These are phyloP conservation scores for Zizania palustris DNA, from an alignment of 202 grass and related monocot genomes.

Conservation along the genomic window DNA sequence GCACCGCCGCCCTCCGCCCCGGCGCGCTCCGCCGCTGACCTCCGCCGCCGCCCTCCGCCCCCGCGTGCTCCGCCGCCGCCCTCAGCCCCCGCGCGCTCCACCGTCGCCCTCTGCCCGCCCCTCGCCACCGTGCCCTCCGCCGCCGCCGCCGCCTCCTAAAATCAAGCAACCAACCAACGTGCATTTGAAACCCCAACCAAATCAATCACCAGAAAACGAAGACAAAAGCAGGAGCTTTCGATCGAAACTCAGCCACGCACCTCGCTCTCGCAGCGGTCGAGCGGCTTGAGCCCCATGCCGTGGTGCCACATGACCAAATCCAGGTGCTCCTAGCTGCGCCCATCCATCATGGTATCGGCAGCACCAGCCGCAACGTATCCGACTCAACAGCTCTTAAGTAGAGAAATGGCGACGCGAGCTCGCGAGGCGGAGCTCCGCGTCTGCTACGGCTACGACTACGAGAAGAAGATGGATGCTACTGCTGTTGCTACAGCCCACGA, in stretches of 20 bases:
- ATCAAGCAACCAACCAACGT: neutral
- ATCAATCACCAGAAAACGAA: neutral
- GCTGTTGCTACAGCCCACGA: neutral
- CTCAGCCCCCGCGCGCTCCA: too few species aligned
- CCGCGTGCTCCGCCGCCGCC: too few species aligned
- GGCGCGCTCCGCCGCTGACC: too few species aligned
- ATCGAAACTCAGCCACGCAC: neutral
- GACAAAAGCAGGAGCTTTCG: neutral
- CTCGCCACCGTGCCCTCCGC: too few species aligned
- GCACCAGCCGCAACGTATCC: neutral
- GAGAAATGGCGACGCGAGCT: neutral
- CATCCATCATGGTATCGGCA: conserved; percentile 22
- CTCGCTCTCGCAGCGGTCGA: conserved; percentile 46
- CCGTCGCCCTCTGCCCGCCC: too few species aligned
- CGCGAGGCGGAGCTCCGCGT: too few species aligned
- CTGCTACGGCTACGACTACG: too few species aligned
- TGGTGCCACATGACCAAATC: conserved; percentile 47
- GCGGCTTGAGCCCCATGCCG: conserved; percentile 20
- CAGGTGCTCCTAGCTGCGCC: conserved; percentile 3
- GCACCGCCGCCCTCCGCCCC: too few species aligned
- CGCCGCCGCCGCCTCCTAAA: conserved; percentile 68
- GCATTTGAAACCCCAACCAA: too few species aligned
- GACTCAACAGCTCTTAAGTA: neutral
- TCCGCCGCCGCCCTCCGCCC: too few species aligned
- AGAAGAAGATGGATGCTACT: neutral